phyloP scores from a whole-genome alignment of 2,329 filamentous ascomycete genomes.

The Neonectria faginata region DNA sequence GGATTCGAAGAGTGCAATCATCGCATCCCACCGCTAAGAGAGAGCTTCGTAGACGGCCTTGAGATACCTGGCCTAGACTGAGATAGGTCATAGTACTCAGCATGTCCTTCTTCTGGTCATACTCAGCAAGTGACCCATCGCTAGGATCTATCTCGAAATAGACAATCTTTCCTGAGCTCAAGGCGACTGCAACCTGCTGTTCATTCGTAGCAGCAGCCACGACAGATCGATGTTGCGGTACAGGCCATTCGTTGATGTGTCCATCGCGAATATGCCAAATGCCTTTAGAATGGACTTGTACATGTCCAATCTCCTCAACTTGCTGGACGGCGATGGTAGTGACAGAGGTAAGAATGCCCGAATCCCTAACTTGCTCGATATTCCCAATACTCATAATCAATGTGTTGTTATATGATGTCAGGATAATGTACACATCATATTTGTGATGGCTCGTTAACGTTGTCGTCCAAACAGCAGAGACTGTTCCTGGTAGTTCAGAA shows the following conservation, averaged over 20 bases:
- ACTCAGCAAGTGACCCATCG: constrained; percentile 91
- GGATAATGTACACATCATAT: constrained; percentile 92
- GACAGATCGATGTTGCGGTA: constrained; percentile 93
- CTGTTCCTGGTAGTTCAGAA: constrained; percentile 88
- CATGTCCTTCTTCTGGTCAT: constrained; percentile 95
- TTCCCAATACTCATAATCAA: constrained; percentile 95
- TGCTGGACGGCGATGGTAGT: constrained; percentile 93
- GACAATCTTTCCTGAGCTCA: constrained; percentile 96
- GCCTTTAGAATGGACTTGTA: constrained; percentile 96
- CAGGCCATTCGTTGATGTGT: constrained; percentile 90
- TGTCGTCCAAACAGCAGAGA: constrained; percentile 93
- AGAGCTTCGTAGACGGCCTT: constrained; percentile 87
- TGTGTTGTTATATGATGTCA: constrained; percentile 91
- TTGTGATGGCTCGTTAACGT: constrained; percentile 85
- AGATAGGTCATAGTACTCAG: constrained; percentile 95
- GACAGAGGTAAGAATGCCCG: constrained; percentile 88
- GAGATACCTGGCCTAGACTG: constrained; percentile 92
- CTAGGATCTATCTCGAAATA: constrained; percentile 94
- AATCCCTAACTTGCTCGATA: constrained; percentile 97
- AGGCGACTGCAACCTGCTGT: constrained; percentile 89
- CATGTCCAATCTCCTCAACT: constrained; percentile 89
- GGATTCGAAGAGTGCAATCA: constrained; percentile 92
- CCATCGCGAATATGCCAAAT: constrained; percentile 88
- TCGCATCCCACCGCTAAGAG: constrained; percentile 97
- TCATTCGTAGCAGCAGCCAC: constrained; percentile 96